phyloP scores from a whole-genome alignment of 352 stramenopile genomes.

The Pythium dissimile region DNA sequence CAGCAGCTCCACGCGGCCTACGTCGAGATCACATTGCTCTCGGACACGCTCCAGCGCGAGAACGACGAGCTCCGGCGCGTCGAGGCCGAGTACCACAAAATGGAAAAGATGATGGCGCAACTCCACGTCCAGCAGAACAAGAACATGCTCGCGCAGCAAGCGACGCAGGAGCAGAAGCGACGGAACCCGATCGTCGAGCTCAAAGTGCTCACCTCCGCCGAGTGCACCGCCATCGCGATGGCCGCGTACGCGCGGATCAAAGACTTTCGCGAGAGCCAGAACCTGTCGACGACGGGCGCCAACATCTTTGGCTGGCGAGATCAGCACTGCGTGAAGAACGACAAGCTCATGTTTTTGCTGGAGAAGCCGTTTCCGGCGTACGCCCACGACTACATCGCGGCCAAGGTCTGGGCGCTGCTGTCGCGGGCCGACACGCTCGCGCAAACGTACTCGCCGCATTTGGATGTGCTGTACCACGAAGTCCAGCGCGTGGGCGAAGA shows the following conservation, averaged over 20 bases:
- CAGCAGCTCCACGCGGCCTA: constrained; percentile 35
- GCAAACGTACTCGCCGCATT: constrained; percentile 44
- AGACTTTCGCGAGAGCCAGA: constrained; percentile 47
- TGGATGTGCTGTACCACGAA: constrained; percentile 60
- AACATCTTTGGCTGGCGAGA: constrained; percentile 71
- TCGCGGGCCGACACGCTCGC: constrained; percentile 43
- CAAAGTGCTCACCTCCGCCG: constrained; percentile 33
- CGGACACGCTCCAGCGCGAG: constrained; percentile 45
- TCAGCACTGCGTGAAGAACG: constrained; percentile 40
- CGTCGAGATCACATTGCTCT: constrained; percentile 47
- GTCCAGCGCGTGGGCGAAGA: constrained; percentile 58
- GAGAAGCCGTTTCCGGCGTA: constrained; percentile 54
- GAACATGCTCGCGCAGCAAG: constrained; percentile 15
- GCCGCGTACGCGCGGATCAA: constrained; percentile 44
- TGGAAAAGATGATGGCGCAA: constrained; percentile 47
- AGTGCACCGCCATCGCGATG: constrained; percentile 45
- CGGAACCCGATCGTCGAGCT: constrained; percentile 40
- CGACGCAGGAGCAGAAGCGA: constrained; percentile 40
- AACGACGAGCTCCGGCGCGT: constrained; percentile 50
- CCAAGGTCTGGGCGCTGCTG: constrained; percentile 45
- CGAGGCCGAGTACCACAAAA: constrained; percentile 35
- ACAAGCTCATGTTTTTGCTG: constrained; percentile 63
- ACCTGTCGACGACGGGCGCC: constrained; percentile 45
- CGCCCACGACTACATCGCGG: constrained; percentile 34
- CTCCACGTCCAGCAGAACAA: constrained; percentile 40